Evolutionary conservation across 2,329 filamentous ascomycete genomes (phyloP), one percentile per base, ranked within the genome.

Genomic region (Apiospora rasikravindrae): DNA sequence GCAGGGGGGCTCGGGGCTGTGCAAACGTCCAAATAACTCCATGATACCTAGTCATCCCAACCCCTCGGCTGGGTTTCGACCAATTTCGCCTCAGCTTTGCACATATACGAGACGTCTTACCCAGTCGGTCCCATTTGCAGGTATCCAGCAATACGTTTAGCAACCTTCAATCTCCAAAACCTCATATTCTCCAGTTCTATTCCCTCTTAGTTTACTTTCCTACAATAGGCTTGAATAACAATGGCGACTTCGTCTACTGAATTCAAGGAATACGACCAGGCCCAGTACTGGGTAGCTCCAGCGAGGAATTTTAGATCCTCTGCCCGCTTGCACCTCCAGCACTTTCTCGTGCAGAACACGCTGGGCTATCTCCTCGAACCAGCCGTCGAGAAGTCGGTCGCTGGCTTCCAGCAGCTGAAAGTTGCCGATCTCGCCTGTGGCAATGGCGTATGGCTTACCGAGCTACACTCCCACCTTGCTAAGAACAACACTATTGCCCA

Each of bases 391-490:
- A 66, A 70, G 2, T 69, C 73, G 16, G 24, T 75, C n/a, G 16
- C 57, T 13, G 10, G 6, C 19, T 73, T 51, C 45, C 45, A 19
- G n/a, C 1, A 2, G 6, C 7, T 53, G n/a, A 24, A 13, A 8
- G 57, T 77, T 14, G 76, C 77, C 13, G 77, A 78, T 29, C 74
- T 78, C 4, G 77, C 67, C 22, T 78, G 77, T 24, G 77, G 77
- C 47, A 78, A 78, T 67, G 77, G 75, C 44, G 71, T 71, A 26
- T 78, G 77, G 77, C 69, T 78, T 0, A 71, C 22, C 22, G 74
- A 76, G 11, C 73, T 78, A 0, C n/a, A 47, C 19, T 22, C 19
- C 8, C 19, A n/a, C 19, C 19, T 47, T 10, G 51, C 51, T 13
- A 22, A 22, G 14, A 22, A 22, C 16, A 10, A 22, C 13, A 70